Percentiles rank a stretch among this genome's conserved stretches.
phyloP scores from a whole-genome alignment of 1,139 yeast genomes.

The Casaregolazyma lundiana region DNA sequence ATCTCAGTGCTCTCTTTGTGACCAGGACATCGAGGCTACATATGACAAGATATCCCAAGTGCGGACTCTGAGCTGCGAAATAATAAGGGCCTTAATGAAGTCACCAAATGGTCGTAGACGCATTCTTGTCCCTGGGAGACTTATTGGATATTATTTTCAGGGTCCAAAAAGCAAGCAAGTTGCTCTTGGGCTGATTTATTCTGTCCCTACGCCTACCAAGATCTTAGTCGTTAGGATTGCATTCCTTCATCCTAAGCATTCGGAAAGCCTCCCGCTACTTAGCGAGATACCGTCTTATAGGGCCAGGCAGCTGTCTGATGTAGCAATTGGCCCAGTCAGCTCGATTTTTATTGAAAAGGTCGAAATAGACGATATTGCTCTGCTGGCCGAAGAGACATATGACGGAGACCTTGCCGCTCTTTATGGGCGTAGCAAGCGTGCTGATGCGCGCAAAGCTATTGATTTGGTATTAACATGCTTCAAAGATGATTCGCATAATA shows the following conservation, averaged over 20 bases:
- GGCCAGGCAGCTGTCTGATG: slow-evolving; percentile 29
- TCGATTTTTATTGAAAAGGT: background rate
- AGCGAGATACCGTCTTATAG: slow-evolving; percentile 37
- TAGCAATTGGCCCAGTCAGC: slow-evolving; percentile 20
- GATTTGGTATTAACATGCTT: background rate
- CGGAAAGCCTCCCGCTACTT: slow-evolving; percentile 43
- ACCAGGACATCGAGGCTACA: slow-evolving; percentile 41
- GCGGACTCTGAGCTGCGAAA: slow-evolving; percentile 40
- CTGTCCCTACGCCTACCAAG: background rate
- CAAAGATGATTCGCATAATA: background rate
- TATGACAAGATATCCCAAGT: slow-evolving; percentile 46
- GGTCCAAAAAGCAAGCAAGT: background rate
- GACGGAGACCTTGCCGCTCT: background rate
- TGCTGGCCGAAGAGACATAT: slow-evolving; percentile 1
- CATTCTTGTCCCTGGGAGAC: slow-evolving; percentile 53
- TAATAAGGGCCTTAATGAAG: slow-evolving; percentile 46
- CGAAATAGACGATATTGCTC: slow-evolving; percentile 1
- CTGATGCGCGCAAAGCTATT: background rate
- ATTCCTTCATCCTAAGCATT: background rate
- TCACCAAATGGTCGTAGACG: slow-evolving; percentile 42
- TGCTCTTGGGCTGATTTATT: slow-evolving; percentile 1
- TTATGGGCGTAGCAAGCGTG: background rate
- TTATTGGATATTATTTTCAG: slow-evolving; percentile 39
- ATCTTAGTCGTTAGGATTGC: background rate
- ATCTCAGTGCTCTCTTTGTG: slow-evolving; percentile 39